Conservation (phyloP, 108 stramenopile species). For the Cyclotella baltica region DNA sequence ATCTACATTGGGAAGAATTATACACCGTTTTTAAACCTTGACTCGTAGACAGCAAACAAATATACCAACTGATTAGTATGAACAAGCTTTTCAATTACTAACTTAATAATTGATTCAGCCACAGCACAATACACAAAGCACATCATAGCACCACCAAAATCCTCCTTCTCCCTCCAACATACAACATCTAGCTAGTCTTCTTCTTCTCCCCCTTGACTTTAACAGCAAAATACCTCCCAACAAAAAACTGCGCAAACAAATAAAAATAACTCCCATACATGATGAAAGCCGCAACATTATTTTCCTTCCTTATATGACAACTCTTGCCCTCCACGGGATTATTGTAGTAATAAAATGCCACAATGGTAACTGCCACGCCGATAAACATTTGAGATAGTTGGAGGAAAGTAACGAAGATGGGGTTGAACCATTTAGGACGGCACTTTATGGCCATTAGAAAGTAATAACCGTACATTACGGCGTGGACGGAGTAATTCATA, state of each 20-base stretch:
- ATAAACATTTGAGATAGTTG: conserved; percentile 97
- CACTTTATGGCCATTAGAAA: conserved; percentile 89
- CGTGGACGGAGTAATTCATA: conserved; percentile 99
- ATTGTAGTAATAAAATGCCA: conserved; percentile 73
- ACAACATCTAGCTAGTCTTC: conserved; percentile 35
- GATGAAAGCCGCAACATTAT: conserved; percentile 86
- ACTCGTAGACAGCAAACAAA: no score
- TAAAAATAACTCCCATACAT: conserved; percentile 93
- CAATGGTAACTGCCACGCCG: conserved; percentile 79
- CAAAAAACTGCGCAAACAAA: conserved; percentile 90
- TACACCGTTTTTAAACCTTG: no score
- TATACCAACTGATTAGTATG: no score
- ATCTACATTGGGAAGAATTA: no score
- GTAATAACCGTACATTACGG: conserved; percentile 99
- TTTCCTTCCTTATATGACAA: conserved; percentile 77
- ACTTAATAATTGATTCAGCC: no score
- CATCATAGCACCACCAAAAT: no score
- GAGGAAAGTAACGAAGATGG: conserved; percentile 86
- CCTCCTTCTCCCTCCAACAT: background rate
- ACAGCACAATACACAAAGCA: no score
- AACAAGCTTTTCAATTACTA: no score
- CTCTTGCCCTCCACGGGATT: conserved; percentile 39
- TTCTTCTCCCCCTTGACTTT: conserved; percentile 59
- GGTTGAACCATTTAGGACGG: conserved; percentile 86
- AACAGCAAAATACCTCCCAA: conserved; percentile 74